Base-by-base conservation (phyloP, 129 eudicot species). In the Scalesia atractyloides region DNA sequence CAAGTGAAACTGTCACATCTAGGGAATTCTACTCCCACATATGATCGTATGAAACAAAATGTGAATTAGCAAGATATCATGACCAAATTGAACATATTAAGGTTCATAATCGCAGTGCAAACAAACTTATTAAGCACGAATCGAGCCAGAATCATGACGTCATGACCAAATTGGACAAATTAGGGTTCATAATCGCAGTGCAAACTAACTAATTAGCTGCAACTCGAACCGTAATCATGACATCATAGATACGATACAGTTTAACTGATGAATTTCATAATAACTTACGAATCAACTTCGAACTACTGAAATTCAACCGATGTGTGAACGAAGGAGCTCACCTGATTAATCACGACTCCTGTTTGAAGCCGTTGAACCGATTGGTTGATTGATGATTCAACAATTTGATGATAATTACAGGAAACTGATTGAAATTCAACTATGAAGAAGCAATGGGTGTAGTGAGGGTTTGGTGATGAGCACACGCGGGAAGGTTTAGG, bases 61-160 rank as follows among this genome's bases (percentile, higher is more conserved):
- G n/a, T 4, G 54, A 61, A 48, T 22, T 16, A 49, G 17, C 18
- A 70, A 61, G 4, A 17, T 16, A 49, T 7, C 14, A 10, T 39
- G 53, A 76, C 68, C 69, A 61, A 69, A 30, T 59, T 68, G 12
- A 49, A 46, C 63, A 70, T 51, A 20, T 20, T 19, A 64, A 64
- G 72, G 79, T 64, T 74, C 10, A 53, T 6, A 8, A 5, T 39
- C 44, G 10, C 46, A 41, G 46, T 8, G 46, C 11, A 41, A 41
- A 41, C 46, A 41, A 41, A 7, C 10, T 41, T 7, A 41, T 41
- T 41, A 4, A 17, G 36, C 15, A 49, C 56, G 14, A 77, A 77
- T 15, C 30, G 43, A 59, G 34, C 11, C 64, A 76, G 66, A n/a
- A 4, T 11, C 24, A 69, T 51, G 19, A 60, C 66, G 51, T 77